Evolutionary conservation across 2,329 filamentous ascomycete species (phyloP).

Genomic region (Epichloe hybrida): DNA sequence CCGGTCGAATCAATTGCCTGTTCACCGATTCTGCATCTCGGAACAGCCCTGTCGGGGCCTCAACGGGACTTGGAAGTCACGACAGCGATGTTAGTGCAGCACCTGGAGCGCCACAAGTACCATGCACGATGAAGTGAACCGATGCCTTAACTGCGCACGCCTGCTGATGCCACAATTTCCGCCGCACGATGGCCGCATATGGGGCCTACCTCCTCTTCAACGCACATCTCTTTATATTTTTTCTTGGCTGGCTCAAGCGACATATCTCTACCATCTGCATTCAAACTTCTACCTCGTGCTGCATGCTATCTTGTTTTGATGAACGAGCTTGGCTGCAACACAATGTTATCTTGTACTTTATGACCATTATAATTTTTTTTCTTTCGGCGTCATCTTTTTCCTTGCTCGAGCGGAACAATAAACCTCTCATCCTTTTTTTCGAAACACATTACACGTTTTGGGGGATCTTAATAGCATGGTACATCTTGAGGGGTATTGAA

Average conservation of each 20-base stretch:
- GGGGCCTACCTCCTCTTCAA: conserved; percentile 3
- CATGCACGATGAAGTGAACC: neutral
- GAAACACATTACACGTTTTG: no score
- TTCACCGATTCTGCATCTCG: neutral
- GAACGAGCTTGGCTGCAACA: no score
- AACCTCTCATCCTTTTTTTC: no score
- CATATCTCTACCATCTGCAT: neutral
- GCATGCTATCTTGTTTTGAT: no score
- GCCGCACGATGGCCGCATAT: conserved; percentile 6
- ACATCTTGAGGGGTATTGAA: neutral
- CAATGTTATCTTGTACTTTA: no score
- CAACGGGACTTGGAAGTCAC: neutral
- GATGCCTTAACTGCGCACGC: neutral
- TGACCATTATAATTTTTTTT: no score
- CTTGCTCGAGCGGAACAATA: no score
- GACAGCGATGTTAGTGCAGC: neutral
- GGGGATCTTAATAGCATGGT: neutral
- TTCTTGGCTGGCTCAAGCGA: conserved; percentile 13
- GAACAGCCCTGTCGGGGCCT: neutral
- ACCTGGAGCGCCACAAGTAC: neutral
- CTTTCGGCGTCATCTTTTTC: no score
- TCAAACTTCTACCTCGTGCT: neutral
- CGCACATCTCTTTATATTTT: neutral
- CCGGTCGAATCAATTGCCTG: conserved; percentile 7
- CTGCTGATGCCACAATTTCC: neutral